A percentile compares a stretch with the other conserved stretches of the same genome.
phyloP scores from a whole-genome alignment of 2,329 filamentous ascomycete genomes.

The Blumeria hordei region DNA sequence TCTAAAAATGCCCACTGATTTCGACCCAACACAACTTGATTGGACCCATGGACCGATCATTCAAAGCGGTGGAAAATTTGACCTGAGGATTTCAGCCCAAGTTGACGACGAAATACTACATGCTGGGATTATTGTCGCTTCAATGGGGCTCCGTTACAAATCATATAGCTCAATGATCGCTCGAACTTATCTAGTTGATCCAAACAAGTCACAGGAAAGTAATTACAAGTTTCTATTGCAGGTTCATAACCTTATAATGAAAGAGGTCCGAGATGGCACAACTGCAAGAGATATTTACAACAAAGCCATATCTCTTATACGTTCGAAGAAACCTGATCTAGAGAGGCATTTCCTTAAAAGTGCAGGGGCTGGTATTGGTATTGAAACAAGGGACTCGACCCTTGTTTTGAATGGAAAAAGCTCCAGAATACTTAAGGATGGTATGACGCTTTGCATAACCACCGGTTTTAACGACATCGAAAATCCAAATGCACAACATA shows the following conservation, averaged over 20 bases:
- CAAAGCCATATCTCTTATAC: conserved; percentile 61
- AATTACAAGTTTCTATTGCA: conserved; percentile 76
- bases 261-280: conserved; percentile 71
- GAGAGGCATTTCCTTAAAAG: conserved; percentile 90
- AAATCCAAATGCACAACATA: conserved; percentile 69
- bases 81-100: conserved; percentile 56
- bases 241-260: conserved; percentile 74
- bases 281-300: conserved; percentile 73
- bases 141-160: conserved; percentile 81
- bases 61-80: conserved; percentile 89
- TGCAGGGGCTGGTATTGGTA: conserved; percentile 75
- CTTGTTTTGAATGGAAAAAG: conserved; percentile 77
- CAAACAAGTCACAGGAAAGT: conserved; percentile 83
- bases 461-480: conserved; percentile 78
- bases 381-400: conserved; percentile 69
- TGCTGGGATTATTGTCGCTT: conserved; percentile 79
- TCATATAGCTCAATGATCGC: conserved; percentile 85
- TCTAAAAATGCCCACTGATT: conserved; percentile 60
- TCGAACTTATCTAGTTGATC: conserved; percentile 87
- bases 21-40: conserved; percentile 72
- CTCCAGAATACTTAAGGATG: conserved; percentile 59
- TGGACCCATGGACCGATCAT: conserved; percentile 82
- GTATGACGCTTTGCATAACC: conserved; percentile 85
- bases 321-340: conserved; percentile 77
- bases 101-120: conserved; percentile 66